Conservation (phyloP, 371 early-diverging fungal species). For the Dinochytrium kinnereticum region DNA sequence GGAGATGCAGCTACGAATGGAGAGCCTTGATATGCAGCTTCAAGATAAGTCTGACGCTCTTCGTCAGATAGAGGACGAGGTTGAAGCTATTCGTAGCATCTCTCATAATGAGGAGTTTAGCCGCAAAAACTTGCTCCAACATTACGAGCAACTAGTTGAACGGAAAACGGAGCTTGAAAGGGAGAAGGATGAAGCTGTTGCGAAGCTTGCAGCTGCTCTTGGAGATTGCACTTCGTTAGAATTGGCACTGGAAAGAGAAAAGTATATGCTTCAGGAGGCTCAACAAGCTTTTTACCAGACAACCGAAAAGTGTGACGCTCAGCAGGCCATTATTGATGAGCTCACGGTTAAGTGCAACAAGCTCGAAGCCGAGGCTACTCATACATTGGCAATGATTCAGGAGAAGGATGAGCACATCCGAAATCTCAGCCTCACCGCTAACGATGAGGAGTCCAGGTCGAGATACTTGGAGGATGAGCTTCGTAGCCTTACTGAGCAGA, state of each 20-base stretch:
- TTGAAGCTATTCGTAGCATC: neutral
- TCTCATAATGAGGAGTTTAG: neutral
- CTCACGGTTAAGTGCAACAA: neutral
- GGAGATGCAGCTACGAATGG: neutral
- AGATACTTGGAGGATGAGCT: neutral
- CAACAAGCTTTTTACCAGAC: neutral
- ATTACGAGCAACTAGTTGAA: neutral
- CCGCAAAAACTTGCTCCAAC: neutral
- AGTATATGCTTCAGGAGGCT: neutral
- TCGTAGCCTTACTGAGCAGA: neutral
- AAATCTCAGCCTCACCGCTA: neutral
- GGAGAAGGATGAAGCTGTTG: neutral
- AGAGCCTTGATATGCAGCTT: neutral
- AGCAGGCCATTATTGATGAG: neutral
- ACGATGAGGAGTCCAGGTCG: neutral
- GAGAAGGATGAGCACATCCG: neutral
- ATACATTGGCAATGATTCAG: neutral
- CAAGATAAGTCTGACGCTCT: neutral
- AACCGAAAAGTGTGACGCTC: neutral
- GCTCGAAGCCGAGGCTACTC: neutral
- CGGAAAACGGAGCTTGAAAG: neutral
- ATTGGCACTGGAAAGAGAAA: neutral
- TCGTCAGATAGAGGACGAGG: neutral
- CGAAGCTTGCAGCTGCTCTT: neutral
- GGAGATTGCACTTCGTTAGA: slow-evolving; percentile 2